A percentile compares a stretch with the other conserved stretches of the same genome.
Evolutionary conservation across 345 rosid genomes (phyloP).

Genomic region (Pistacia integerrima): DNA sequence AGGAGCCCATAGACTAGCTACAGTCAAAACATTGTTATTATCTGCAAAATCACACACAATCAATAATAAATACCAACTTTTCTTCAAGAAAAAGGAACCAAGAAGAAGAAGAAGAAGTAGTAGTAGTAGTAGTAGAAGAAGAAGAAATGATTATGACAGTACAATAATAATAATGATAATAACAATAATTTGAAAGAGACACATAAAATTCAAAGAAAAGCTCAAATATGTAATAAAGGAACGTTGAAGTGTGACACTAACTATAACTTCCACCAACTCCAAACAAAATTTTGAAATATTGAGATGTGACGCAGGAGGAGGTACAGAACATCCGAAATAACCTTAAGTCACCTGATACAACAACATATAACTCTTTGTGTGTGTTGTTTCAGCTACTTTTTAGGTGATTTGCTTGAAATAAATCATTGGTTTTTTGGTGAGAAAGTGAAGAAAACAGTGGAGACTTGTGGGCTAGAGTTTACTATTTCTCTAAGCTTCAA

Average conservation of each 20-base stretch:
- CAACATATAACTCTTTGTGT: too few species aligned
- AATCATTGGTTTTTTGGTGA: too few species aligned
- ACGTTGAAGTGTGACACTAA: background rate
- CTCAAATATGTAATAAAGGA: background rate
- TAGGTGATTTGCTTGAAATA: too few species aligned
- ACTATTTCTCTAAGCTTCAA: too few species aligned
- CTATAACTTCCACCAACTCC: background rate
- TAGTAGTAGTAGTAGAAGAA: too few species aligned
- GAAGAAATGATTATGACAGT: too few species aligned
- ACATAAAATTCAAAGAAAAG: background rate
- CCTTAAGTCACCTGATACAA: background rate
- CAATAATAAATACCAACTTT: conserved; percentile 20
- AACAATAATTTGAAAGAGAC: too few species aligned
- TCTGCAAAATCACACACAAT: conserved; percentile 51
- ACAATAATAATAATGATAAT: too few species aligned
- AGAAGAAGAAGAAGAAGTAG: background rate
- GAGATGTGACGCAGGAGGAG: background rate
- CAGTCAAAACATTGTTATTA: conserved; percentile 76
- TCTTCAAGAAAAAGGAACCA: background rate
- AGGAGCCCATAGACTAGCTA: conserved; percentile 96
- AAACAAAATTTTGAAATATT: background rate
- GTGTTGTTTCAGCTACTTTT: too few species aligned
- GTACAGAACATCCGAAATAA: background rate
- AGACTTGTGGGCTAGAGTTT: too few species aligned
- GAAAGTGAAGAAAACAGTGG: too few species aligned